These are phyloP conservation scores for Pholiota microspora DNA, from an alignment of 768 basidiomycete species.

Conservation along the genomic window DNA sequence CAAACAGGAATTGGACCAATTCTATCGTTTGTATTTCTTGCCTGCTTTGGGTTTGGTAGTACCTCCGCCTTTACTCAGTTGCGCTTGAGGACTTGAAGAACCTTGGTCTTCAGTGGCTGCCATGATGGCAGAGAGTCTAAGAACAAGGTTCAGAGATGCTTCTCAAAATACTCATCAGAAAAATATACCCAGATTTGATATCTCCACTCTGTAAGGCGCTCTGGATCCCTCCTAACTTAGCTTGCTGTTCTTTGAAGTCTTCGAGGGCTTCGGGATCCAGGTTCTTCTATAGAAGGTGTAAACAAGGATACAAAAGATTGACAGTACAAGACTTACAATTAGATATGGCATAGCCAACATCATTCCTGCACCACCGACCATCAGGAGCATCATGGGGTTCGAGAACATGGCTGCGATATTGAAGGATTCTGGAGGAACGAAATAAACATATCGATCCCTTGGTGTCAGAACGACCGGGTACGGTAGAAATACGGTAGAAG, in stretches of 20 bases:
- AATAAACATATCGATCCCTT: slow-evolving; percentile 59
- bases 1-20: neutral
- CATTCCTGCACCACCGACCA: slow-evolving; percentile 64
- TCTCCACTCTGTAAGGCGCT: slow-evolving; percentile 58
- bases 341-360: slow-evolving; percentile 74
- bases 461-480: slow-evolving; percentile 62
- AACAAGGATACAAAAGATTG: slow-evolving; percentile 7
- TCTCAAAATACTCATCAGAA: neutral
- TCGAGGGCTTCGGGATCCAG: slow-evolving; percentile 69
- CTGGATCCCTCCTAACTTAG: slow-evolving; percentile 52
- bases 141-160: neutral
- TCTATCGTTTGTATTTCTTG: slow-evolving; percentile 36
- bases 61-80: slow-evolving; percentile 7
- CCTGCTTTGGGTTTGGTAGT: slow-evolving; percentile 25
- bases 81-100: slow-evolving; percentile 7
- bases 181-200: slow-evolving; percentile 50
- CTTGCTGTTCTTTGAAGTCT: slow-evolving; percentile 62
- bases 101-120: slow-evolving; percentile 18
- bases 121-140: slow-evolving; percentile 25
- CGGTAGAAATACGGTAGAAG: slow-evolving; percentile 50
- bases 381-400: slow-evolving; percentile 84
- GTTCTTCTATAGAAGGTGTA: slow-evolving; percentile 53
- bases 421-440: slow-evolving; percentile 69
- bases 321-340: slow-evolving; percentile 44
- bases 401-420: slow-evolving; percentile 73